These are phyloP conservation scores for Beauveria sp. DNA, from an alignment of 2,329 filamentous ascomycete species.

Conservation along the genomic window DNA sequence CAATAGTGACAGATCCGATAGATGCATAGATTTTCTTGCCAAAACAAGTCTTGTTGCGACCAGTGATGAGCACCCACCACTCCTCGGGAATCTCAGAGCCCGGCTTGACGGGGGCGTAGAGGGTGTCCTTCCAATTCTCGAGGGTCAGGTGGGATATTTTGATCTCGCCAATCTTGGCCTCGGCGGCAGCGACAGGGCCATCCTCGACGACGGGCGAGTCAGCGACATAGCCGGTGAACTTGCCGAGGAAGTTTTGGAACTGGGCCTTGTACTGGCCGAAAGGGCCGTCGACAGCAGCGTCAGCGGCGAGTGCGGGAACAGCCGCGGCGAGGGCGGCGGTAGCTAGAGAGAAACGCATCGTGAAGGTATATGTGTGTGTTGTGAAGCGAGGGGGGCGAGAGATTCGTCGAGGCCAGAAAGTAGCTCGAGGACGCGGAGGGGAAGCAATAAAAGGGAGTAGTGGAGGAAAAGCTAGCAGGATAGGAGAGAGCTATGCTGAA, in stretches of 20 bases:
- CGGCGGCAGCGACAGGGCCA: constrained; percentile 33
- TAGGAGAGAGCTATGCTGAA: not conserved
- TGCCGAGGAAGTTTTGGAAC: constrained; percentile 56
- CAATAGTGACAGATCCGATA: not conserved
- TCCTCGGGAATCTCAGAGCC: constrained; percentile 59
- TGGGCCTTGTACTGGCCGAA: constrained; percentile 54
- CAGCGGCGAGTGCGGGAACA: constrained; percentile 45
- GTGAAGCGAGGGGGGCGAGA: not conserved
- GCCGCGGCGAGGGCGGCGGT: constrained; percentile 40
- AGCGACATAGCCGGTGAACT: constrained; percentile 46
- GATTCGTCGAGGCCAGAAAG: not conserved
- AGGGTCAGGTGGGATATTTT: constrained; percentile 51
- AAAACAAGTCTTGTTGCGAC: constrained; percentile 71
- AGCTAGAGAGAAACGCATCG: constrained; percentile 49
- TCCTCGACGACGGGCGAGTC: constrained; percentile 31
- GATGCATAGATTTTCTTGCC: constrained; percentile 31
- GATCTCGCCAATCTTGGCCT: constrained; percentile 33
- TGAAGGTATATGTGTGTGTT: constrained; percentile 16
- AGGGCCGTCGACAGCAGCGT: constrained; percentile 39
- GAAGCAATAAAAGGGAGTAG: not conserved
- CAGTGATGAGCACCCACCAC: constrained; percentile 69
- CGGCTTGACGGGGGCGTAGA: constrained; percentile 54
- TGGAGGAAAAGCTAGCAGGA: not conserved
- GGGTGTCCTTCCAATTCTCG: constrained; percentile 62
- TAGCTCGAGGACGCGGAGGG: not conserved